Evolutionary conservation across 805 yeast species (phyloP).

Genomic region (Suhomyces vadensis): DNA sequence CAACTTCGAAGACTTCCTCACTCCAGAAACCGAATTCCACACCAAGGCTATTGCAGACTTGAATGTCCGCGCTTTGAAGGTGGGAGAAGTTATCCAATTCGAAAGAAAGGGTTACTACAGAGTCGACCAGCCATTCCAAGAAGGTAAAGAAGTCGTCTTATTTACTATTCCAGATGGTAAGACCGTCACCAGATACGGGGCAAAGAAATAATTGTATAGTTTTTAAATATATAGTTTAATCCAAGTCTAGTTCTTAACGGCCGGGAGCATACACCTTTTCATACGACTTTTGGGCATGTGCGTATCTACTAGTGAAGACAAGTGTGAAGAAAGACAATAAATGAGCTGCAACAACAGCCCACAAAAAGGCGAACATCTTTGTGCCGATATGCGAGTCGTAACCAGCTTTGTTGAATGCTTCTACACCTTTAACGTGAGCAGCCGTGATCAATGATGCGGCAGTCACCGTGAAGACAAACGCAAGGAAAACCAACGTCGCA

Average conservation of each 20-base stretch:
- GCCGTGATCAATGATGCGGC: conserved; percentile 55
- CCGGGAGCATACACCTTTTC: no score
- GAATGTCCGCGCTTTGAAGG: conserved; percentile 26
- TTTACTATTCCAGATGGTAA: conserved; percentile 33
- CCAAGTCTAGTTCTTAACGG: neutral
- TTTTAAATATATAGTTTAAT: neutral
- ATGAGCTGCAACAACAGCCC: conserved; percentile 49
- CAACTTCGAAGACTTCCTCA: conserved; percentile 32
- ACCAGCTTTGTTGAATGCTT: conserved; percentile 47
- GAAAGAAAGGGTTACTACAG: conserved; percentile 35
- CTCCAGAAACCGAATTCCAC: conserved; percentile 28
- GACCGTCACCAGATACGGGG: conserved; percentile 24
- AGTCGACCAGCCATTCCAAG: conserved; percentile 23
- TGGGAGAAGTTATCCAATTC: conserved; percentile 28
- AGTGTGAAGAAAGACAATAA: conserved; percentile 17
- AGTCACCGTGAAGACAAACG: conserved; percentile 45
- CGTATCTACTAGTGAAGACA: neutral
- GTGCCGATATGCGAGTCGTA: conserved; percentile 45
- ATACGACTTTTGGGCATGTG: no score
- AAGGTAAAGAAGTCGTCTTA: conserved; percentile 26
- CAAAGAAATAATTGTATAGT: conserved; percentile 18
- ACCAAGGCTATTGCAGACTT: conserved; percentile 26
- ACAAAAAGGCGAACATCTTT: conserved; percentile 58
- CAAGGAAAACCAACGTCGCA: conserved; percentile 12
- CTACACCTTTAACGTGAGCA: conserved; percentile 54